Base-by-base conservation (phyloP, 306 rosid genomes). In the apple (Malus domestica) region DNA sequence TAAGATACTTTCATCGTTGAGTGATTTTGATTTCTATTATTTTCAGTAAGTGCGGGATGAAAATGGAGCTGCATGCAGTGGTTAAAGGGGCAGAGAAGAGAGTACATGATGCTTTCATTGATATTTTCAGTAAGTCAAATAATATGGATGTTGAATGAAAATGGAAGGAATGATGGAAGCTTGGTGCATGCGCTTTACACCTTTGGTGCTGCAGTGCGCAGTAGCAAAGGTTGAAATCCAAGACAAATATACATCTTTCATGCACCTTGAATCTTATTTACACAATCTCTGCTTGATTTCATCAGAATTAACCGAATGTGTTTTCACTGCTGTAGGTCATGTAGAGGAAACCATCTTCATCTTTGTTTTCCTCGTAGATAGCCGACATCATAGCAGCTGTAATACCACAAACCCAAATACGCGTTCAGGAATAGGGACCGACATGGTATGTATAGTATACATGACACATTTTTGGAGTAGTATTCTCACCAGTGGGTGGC, bases 241-340 rank as follows among this genome's bases (percentile, higher is more conserved):
- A 52, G 68, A 80, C 68, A 68, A 80, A 76, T 83, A 68, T 80
- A 80, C 79, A 83, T 32, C 6, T 72, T 70, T 42, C 73, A 54
- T 10, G 40, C 51, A 67, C 45, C 51, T 60, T 65, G 15, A 49
- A 46, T 63, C 75, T 74, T 68, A 82, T 76, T 68, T 79, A 79
- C 86, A 82, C 32, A 58, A 29, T 25, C 54, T 58, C 29, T 25
- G 72, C 59, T 33, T 62, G 44, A 54, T 42, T 49, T 54, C 77
- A 75, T 44, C 51, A 80, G 74, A 16, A n/a, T 25, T 77, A 73
- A 70, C 97, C 96, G 51, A 92, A 92, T 11, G 97, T 92, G 88
- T 92, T 92, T 86, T 92, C 97, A 7, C 97, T 91, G 45, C 97
- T 92, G 83, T 92, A 92, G 55, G 97, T 92, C 97, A 92, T 92